Base-by-base conservation (phyloP, 2,329 filamentous ascomycete genomes). In the Metarhizium robertsii region DNA sequence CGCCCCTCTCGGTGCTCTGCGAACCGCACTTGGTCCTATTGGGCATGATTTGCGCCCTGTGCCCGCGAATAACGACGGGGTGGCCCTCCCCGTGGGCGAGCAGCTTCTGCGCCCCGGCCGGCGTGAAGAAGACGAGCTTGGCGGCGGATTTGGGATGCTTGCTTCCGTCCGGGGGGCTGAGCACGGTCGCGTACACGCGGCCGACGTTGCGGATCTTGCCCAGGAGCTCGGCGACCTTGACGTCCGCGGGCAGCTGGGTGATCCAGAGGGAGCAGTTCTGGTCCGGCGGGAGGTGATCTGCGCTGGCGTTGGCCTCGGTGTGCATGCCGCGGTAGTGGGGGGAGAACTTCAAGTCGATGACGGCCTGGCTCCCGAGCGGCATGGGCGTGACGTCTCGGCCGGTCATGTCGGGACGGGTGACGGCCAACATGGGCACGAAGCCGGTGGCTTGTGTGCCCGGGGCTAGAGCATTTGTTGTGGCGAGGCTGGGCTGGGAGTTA, bases 241-340 rank as follows among this genome's bases (percentile, higher is more conserved):
- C 64, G 53, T 69, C 58, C 0, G 74, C 68, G 0, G 79, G 76
- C 0, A 83, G 70, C 52, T 78, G 76, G 2, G 74, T 78, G 30
- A 83, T 59, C 74, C 78, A 83, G 1, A 83, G 66, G 0, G 77
- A 72, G 36, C 78, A 79, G 64, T 80, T 82, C 36, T 72, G 53
- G 11, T 67, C 65, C 0, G 64, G 54, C 0, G 57, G 8, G 5
- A 73, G 65, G 29, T 65, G 53, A 13, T 67, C 61, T 2, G 64
- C 64, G 53, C 70, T 71, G 43, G 71, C 71, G 52, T 73, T 73
- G 16, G 60, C 62, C 4, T 62, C 58, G 6, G 62, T 70, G 50
- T 72, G 70, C 57, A 70, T 69, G 13, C 71, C 71, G 49, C 65
- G 66, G 54, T 73, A 73, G 49, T 65, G 66, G n/a, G 53, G 45